Conservation (phyloP, 2,329 filamentous ascomycete species). For the Colletotrichum magnum region DNA sequence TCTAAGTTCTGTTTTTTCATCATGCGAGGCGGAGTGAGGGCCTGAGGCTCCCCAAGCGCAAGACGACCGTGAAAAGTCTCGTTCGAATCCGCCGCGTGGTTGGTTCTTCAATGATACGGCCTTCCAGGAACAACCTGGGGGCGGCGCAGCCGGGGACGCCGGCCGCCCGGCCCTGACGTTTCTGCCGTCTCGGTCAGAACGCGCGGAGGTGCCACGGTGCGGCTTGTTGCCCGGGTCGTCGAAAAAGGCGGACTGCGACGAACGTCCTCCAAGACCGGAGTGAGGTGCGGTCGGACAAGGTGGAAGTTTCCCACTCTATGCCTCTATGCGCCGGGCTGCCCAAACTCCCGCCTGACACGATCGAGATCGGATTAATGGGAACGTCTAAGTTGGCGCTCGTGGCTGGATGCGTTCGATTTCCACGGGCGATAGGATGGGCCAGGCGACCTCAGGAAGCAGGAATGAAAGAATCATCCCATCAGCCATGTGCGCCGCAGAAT, state of each 20-base stretch:
- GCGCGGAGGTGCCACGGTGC: conserved; percentile 30
- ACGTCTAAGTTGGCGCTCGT: neutral
- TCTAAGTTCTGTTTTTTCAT: neutral
- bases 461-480: neutral
- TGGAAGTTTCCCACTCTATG: conserved; percentile 13
- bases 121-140: conserved; percentile 19
- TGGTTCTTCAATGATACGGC: neutral
- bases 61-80: neutral
- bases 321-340: neutral
- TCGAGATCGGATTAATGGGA: neutral
- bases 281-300: neutral
- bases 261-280: conserved; percentile 4
- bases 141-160: conserved; percentile 22
- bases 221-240: conserved; percentile 17
- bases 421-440: neutral
- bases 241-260: conserved; percentile 14
- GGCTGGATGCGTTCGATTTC: neutral
- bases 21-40: neutral
- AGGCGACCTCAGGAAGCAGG: neutral
- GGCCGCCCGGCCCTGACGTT: conserved; percentile 27
- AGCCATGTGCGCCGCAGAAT: neutral
- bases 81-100: conserved; percentile 10
- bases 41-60: neutral
- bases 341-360: neutral
- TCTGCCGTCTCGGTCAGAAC: conserved; percentile 13